A percentile compares a stretch with the other conserved stretches of the same genome.
Evolutionary conservation across 805 yeast species (phyloP).

Genomic region (Schwanniomyces polymorphus): DNA sequence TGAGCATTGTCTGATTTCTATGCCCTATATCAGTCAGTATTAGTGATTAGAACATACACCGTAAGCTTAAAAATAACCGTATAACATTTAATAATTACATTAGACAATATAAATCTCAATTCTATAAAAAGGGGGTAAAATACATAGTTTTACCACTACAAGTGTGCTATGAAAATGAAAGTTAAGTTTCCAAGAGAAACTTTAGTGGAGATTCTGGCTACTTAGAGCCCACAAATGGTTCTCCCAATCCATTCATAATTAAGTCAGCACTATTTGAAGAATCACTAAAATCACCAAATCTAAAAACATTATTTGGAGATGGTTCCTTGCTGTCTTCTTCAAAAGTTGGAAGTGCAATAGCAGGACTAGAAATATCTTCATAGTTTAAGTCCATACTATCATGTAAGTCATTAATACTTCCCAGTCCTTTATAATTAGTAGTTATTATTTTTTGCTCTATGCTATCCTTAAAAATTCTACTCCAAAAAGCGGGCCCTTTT

Average conservation of each 20-base stretch:
- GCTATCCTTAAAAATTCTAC: conserved; percentile 18
- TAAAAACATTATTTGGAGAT: not conserved
- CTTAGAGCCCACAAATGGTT: not conserved
- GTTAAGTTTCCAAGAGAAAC: no score
- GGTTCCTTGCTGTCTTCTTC: not conserved
- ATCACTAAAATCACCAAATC: conserved; percentile 19
- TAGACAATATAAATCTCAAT: no score
- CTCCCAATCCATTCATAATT: not conserved
- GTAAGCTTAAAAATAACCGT: no score
- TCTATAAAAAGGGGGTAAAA: no score
- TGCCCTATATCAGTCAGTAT: no score
- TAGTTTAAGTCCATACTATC: conserved; percentile 12
- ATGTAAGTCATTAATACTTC: conserved; percentile 34
- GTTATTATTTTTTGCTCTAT: conserved; percentile 11
- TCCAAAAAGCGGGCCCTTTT: conserved; percentile 33
- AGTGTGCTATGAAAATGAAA: no score
- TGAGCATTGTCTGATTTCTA: no score
- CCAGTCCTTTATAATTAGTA: conserved; percentile 32
- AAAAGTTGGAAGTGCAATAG: conserved; percentile 3
- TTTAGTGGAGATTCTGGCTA: no score
- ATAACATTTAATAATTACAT: no score
- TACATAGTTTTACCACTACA: no score
- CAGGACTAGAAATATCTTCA: conserved; percentile 7
- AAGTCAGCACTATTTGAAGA: conserved; percentile 1
- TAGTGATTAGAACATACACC: no score